Conservation (phyloP, 2,329 filamentous ascomycete species). For the Tolypocladium inflatum region DNA sequence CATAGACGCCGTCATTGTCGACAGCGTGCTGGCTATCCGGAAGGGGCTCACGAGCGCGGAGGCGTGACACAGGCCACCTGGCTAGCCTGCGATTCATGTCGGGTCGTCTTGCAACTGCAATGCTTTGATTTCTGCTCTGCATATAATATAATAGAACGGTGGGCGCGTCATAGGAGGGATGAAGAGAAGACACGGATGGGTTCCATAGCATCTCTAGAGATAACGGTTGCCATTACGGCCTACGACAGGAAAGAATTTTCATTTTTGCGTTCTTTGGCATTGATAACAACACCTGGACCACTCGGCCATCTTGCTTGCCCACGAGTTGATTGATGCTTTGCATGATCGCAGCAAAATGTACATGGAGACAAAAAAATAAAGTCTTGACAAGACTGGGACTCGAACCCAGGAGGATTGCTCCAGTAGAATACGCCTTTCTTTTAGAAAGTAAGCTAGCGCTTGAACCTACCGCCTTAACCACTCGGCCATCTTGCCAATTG, state of each 20-base stretch:
- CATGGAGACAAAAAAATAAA: background rate
- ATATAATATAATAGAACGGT: background rate
- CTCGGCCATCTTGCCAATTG: background rate
- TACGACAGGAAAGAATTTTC: background rate
- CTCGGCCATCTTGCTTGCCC: no score
- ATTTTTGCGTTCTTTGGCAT: no score
- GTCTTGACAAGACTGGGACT: background rate
- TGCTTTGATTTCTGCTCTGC: background rate
- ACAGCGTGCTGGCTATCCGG: slow-evolving; percentile 85
- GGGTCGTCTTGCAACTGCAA: background rate
- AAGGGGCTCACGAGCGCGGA: slow-evolving; percentile 62
- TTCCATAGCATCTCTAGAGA: background rate
- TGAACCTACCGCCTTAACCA: background rate
- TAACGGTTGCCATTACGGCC: background rate
- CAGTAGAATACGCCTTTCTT: background rate
- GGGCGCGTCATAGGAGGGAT: background rate
- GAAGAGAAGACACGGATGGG: background rate
- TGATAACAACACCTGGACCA: background rate
- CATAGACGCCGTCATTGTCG: slow-evolving; percentile 96
- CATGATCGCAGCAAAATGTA: no score
- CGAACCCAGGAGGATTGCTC: background rate
- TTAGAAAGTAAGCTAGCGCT: background rate
- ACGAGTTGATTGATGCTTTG: no score
- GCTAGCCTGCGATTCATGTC: background rate
- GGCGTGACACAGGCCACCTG: background rate